Evolutionary conservation across 495 filamentous ascomycete species (phyloP), one percentile per base, ranked within the genome.

Genomic region (Penicillium mononematosum): DNA sequence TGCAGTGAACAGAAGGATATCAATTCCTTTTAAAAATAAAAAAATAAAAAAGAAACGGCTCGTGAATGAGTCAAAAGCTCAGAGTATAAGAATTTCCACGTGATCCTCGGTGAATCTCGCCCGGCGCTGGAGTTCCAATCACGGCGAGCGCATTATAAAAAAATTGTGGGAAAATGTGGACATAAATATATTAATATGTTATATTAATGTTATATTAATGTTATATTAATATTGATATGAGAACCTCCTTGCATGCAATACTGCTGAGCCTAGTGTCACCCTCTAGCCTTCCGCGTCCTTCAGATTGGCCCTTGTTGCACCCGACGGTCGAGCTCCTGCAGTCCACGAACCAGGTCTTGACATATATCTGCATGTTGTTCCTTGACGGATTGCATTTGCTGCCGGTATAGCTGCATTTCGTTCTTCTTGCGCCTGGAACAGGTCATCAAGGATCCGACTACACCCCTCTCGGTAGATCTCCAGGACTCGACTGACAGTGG

Each of bases 341-440:
- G 34, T 11, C 70, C 70, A 48, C 56, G 56, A 54, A 71, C 67
- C n/a, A 75, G 27, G 20, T 68, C 64, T 52, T 63, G 62, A 44
- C 71, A 73, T 17, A 75, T 58, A n/a, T 70, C 53, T 4, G 64
- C 58, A 53, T 76, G 70, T 14, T 75, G 70, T 12, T 67, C 58
- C 49, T 65, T 66, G 22, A 74, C 64, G 10, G 53, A 50, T 1
- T 65, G 47, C 59, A 73, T 69, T 51, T 75, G 70, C 48, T 73
- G 63, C 24, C 58, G 55, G 34, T 71, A 72, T 12, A 75, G 20
- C 38, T 58, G 56, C 50, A 75, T 69, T 69, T 3, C 71, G 67
- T 34, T 60, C 63, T 50, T 70, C 60, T 11, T 77, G 74, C 9
- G 65, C 69, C 27, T 60, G 48, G 51, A 66, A 65, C 10, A 77